phyloP scores from a whole-genome alignment of 768 basidiomycete species.

The Boletus rubropictus region DNA sequence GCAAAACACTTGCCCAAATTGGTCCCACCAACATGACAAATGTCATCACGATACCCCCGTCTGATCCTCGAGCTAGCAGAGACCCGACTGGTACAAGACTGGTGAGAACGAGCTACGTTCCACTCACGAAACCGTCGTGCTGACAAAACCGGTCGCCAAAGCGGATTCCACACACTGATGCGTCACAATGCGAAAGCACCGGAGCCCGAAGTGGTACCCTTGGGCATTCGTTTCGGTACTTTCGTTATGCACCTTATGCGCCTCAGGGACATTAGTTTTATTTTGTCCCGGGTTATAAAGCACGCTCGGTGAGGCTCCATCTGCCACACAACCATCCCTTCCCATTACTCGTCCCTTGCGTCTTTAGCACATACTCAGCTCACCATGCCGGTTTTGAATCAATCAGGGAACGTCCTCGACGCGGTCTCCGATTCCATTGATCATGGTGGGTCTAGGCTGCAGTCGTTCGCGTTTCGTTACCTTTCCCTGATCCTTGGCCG shows the following conservation, averaged over 20 bases:
- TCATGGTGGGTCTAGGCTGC: slow-evolving; percentile 32
- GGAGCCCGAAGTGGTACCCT: slow-evolving; percentile 18
- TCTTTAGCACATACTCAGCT: neutral
- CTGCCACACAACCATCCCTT: slow-evolving; percentile 2
- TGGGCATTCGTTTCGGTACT: slow-evolving; percentile 9
- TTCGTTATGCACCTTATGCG: slow-evolving; percentile 4
- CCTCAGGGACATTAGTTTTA: slow-evolving; percentile 5
- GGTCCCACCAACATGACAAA: slow-evolving; percentile 8
- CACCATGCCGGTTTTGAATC: slow-evolving; percentile 25
- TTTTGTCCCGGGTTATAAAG: slow-evolving; percentile 19
- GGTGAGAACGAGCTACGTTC: slow-evolving; percentile 8
- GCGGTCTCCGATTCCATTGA: slow-evolving; percentile 44
- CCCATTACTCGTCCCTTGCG: neutral
- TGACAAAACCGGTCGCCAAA: slow-evolving; percentile 15
- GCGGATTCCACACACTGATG: slow-evolving; percentile 6
- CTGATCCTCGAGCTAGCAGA: slow-evolving; percentile 14
- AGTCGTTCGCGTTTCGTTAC: neutral
- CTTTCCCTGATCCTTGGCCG: neutral
- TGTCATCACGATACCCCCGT: slow-evolving; percentile 16
- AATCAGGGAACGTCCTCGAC: slow-evolving; percentile 35
- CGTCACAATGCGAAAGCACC: slow-evolving; percentile 15
- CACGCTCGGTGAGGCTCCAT: neutral
- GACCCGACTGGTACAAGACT: neutral
- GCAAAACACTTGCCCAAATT: slow-evolving; percentile 4
- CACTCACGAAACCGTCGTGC: slow-evolving; percentile 10